Conservation (phyloP, 2,329 filamentous ascomycete genomes). For the Acrocalymma vagum region DNA sequence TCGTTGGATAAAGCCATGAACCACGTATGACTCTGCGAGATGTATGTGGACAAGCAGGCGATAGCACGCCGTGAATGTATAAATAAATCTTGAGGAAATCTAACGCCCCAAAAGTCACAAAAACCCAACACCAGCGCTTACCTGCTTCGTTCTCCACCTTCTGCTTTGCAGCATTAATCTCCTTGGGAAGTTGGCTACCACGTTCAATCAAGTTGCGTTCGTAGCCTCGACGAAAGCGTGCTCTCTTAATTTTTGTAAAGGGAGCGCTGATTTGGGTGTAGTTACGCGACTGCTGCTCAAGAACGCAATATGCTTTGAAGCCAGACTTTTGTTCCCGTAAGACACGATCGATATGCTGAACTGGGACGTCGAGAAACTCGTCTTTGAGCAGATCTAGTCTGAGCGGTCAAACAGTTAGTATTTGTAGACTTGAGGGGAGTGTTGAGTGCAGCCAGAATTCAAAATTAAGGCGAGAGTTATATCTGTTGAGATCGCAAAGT, state of each 20-base stretch:
- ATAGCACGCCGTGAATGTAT: no score
- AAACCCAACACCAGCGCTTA: no score
- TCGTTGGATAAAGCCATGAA: neutral
- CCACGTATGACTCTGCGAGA: neutral
- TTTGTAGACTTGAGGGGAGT: neutral
- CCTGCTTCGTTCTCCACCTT: slow-evolving; percentile 28
- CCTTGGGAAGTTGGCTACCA: slow-evolving; percentile 39
- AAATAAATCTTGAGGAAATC: no score
- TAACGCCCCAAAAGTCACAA: no score
- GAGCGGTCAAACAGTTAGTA: slow-evolving; percentile 5
- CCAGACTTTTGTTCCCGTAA: slow-evolving; percentile 43
- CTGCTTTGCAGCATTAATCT: slow-evolving; percentile 39
- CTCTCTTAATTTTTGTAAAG: slow-evolving; percentile 29
- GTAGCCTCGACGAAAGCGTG: slow-evolving; percentile 26
- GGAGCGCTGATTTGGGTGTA: slow-evolving; percentile 20
- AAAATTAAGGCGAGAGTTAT: no score
- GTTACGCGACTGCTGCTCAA: slow-evolving; percentile 39
- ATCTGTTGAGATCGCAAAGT: no score
- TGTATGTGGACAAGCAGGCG: neutral
- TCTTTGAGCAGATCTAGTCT: slow-evolving; percentile 50
- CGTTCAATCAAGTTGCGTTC: slow-evolving; percentile 27
- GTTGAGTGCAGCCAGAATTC: no score
- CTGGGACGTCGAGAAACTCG: slow-evolving; percentile 50
- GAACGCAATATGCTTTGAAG: slow-evolving; percentile 46
- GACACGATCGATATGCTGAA: slow-evolving; percentile 42